Percentiles rank a stretch among this genome's conserved stretches.
Conservation (phyloP, 345 rosid genomes). For the Pugionium dolabratum region DNA sequence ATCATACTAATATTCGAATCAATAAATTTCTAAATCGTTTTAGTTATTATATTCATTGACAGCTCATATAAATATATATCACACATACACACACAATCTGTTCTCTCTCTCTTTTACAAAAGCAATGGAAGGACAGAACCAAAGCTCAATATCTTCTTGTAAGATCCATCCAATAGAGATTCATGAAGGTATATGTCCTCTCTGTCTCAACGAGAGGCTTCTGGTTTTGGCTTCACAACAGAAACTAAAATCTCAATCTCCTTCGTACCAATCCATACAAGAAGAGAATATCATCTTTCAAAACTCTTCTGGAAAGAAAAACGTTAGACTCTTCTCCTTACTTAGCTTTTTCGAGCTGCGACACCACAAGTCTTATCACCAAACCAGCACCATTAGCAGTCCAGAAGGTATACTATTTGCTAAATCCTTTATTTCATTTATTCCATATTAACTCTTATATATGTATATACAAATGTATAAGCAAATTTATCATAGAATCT, state of each 20-base stretch:
- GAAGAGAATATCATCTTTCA: slow-evolving; percentile 3
- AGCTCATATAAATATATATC: no score
- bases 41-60: no score
- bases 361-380: slow-evolving; percentile 24
- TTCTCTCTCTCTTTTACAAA: slow-evolving; percentile 6
- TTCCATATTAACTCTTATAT: neutral
- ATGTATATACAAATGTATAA: no score
- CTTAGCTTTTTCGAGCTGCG: slow-evolving; percentile 20
- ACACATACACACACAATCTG: no score
- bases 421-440: neutral
- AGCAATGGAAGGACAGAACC: slow-evolving; percentile 54
- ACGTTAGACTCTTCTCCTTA: slow-evolving; percentile 24
- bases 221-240: slow-evolving; percentile 25
- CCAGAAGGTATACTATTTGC: slow-evolving; percentile 33
- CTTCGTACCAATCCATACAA: slow-evolving; percentile 18
- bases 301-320: slow-evolving; percentile 10
- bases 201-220: slow-evolving; percentile 83
- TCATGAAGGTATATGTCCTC: slow-evolving; percentile 66
- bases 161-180: slow-evolving; percentile 68
- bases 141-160: slow-evolving; percentile 54
- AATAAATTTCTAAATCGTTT: no score
- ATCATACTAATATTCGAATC: no score
- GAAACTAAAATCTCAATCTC: neutral
- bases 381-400: slow-evolving; percentile 19
- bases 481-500: neutral